Evolutionary conservation across 352 stramenopile genomes (phyloP).

Genomic region (Pythium aquatile): DNA sequence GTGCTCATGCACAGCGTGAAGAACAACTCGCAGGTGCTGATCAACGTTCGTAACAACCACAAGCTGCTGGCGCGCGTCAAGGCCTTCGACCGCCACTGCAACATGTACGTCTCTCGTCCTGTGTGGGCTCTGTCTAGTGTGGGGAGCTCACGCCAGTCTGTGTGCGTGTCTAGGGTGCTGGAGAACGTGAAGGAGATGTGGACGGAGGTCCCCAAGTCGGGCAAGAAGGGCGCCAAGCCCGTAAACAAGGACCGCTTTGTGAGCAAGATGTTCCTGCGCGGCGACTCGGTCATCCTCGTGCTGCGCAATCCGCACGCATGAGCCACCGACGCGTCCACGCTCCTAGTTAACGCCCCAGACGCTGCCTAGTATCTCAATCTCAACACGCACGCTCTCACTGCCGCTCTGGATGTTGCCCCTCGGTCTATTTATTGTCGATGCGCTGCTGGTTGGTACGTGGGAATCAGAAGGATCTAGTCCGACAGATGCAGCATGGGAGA

Average conservation of each 20-base stretch:
- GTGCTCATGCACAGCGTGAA: conserved; percentile 98
- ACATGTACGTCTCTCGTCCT: conserved; percentile 90
- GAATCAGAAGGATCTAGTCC: background rate
- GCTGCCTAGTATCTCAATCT: background rate
- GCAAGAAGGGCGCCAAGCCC: conserved; percentile 93
- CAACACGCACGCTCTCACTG: background rate
- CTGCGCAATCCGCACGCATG: conserved; percentile 95
- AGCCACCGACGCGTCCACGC: background rate
- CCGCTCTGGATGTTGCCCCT: background rate
- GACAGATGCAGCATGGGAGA: background rate
- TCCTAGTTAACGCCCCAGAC: conserved; percentile 12
- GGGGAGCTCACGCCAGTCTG: conserved; percentile 3
- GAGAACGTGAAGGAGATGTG: conserved; percentile 99
- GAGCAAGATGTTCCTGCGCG: conserved; percentile 99
- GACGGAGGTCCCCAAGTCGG: conserved; percentile 98
- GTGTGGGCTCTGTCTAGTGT: no score
- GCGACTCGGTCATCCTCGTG: conserved; percentile 99
- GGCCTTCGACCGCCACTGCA: conserved; percentile 99
- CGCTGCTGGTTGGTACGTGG: background rate
- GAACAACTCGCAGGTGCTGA: conserved; percentile 98
- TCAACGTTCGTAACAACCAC: conserved; percentile 99
- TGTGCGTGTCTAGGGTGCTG: conserved; percentile 82
- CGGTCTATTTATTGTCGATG: conserved; percentile 3
- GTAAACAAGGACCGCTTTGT: conserved; percentile 99
- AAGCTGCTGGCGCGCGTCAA: conserved; percentile 99